Percentiles rank a stretch among this genome's conserved stretches.
phyloP scores from a whole-genome alignment of 768 basidiomycete genomes.

The Mrakia frigida region DNA sequence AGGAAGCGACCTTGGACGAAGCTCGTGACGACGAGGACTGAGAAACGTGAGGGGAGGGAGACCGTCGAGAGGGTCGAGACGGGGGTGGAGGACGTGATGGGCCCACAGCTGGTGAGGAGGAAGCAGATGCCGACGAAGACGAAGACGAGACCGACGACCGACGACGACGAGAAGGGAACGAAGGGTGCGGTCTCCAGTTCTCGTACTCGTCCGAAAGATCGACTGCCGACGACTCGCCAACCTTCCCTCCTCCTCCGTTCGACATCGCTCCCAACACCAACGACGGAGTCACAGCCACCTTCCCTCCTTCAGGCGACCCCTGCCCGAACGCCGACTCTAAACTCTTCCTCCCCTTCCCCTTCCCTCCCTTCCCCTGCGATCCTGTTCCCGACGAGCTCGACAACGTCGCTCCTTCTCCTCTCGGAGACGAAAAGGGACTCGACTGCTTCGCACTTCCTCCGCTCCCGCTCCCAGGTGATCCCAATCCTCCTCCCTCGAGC shows the following conservation, averaged over 20 bases:
- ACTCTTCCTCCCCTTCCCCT: slow-evolving; percentile 6
- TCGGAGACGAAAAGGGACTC: slow-evolving; percentile 5
- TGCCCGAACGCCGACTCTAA: neutral
- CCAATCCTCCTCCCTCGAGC: neutral
- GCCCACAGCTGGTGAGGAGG: neutral
- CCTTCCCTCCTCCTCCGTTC: neutral
- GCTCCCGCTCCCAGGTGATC: neutral
- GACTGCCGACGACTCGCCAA: neutral
- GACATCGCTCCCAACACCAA: neutral
- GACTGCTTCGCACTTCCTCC: neutral
- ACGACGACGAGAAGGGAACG: neutral
- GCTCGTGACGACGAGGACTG: neutral
- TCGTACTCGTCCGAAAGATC: neutral
- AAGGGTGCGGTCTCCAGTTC: neutral
- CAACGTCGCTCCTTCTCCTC: neutral
- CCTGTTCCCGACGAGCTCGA: neutral
- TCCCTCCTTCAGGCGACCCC: neutral
- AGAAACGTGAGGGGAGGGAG: neutral
- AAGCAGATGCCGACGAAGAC: neutral
- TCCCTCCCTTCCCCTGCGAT: neutral
- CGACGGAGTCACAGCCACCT: neutral
- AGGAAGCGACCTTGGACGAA: neutral
- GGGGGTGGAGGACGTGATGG: neutral
- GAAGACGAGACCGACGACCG: neutral
- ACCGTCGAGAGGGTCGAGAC: neutral